Conservation (phyloP, 2,329 filamentous ascomycete species). For the Trichophyton benhamiae region DNA sequence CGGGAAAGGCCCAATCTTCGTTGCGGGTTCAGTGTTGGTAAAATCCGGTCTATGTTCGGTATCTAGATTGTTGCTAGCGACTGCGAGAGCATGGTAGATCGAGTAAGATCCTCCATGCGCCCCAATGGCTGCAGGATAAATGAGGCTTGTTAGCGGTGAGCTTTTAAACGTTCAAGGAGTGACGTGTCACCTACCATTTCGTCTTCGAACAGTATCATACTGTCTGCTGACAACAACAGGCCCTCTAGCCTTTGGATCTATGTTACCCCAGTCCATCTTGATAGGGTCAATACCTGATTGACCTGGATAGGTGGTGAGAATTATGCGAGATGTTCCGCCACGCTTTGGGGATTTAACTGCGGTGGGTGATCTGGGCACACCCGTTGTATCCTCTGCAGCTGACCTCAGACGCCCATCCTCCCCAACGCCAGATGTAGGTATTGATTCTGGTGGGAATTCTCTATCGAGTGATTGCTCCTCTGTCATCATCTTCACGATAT, state of each 20-base stretch:
- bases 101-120: constrained; percentile 85
- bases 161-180: not conserved
- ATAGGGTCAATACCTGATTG: constrained; percentile 91
- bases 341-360: not conserved
- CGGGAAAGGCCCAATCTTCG: constrained; percentile 72
- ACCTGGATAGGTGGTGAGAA: constrained; percentile 76
- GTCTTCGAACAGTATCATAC: constrained; percentile 60
- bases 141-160: constrained; percentile 9
- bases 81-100: constrained; percentile 85
- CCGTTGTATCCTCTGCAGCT: not conserved
- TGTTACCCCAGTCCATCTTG: constrained; percentile 73
- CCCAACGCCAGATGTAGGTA: not conserved
- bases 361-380: not conserved
- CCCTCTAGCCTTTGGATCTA: constrained; percentile 61
- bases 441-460: not conserved
- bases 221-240: constrained; percentile 77
- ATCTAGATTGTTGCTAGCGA: constrained; percentile 80
- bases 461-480: not conserved
- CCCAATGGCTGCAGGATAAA: constrained; percentile 42
- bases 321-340: constrained; percentile 36
- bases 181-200: constrained; percentile 53
- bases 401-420: not conserved
- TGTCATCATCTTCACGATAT: constrained; percentile 2
- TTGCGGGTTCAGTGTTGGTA: constrained; percentile 85
- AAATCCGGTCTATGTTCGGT: constrained; percentile 67